Percentiles rank a stretch among this genome's conserved stretches.
Evolutionary conservation across 371 early-diverging fungal species (phyloP).

Genomic region (Fennellomyces sp.): DNA sequence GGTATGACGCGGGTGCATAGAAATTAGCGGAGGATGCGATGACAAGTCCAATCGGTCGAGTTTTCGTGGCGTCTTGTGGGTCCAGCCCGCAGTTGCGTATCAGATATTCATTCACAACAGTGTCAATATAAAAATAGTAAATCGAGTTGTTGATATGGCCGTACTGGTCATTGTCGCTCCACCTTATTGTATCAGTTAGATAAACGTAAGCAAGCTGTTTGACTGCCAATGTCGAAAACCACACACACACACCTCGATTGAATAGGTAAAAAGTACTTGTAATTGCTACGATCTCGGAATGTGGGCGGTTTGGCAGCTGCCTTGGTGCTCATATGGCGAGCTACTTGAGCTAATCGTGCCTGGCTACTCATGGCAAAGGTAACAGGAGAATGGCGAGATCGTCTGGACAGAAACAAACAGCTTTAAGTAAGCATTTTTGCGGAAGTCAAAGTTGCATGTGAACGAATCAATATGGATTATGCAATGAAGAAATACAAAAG

Average conservation of each 20-base stretch:
- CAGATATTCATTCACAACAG: constrained; percentile 60
- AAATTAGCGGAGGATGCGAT: constrained; percentile 55
- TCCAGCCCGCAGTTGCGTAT: constrained; percentile 53
- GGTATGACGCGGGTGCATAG: constrained; percentile 56
- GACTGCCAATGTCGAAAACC: background rate
- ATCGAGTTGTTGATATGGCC: constrained; percentile 68
- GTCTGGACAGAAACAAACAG: background rate
- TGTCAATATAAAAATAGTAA: constrained; percentile 65
- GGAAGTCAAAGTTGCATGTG: background rate
- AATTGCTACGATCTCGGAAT: constrained; percentile 30
- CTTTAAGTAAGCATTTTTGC: background rate
- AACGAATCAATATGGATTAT: background rate
- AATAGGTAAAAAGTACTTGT: constrained; percentile 47
- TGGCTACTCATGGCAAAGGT: background rate
- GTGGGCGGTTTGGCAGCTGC: constrained; percentile 10
- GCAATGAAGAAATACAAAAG: background rate
- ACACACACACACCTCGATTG: constrained; percentile 35
- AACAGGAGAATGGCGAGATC: background rate
- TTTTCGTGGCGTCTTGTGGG: constrained; percentile 29
- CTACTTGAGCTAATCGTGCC: constrained; percentile 2
- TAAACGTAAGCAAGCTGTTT: background rate
- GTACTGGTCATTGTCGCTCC: constrained; percentile 67
- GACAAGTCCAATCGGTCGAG: constrained; percentile 57
- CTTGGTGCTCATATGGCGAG: background rate
- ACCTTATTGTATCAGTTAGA: constrained; percentile 20